phyloP scores from a whole-genome alignment of 306 rosid species.

The Luffa aegyptiaca region DNA sequence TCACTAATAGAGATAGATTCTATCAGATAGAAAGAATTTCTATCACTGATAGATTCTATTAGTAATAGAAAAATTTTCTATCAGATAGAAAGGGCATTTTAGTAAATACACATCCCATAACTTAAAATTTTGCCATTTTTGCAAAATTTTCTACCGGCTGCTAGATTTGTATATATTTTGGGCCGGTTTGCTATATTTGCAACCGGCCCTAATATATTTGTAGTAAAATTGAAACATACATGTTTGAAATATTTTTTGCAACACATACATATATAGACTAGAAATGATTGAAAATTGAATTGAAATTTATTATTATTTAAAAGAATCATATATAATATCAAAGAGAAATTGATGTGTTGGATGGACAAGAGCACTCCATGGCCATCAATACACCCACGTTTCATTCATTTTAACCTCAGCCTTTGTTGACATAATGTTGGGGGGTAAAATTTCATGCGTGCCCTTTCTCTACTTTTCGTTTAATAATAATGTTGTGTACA shows the following conservation, averaged over 20 bases:
- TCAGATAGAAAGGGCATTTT: no score
- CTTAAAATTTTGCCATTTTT: no score
- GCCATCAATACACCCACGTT: conserved; percentile 2
- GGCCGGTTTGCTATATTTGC: no score
- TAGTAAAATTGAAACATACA: not conserved
- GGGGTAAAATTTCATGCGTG: conserved; percentile 9
- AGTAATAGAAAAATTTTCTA: no score
- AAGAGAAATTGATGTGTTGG: not conserved
- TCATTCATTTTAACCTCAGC: conserved; percentile 9
- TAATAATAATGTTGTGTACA: not conserved
- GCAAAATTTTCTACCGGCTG: no score
- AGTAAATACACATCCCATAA: no score
- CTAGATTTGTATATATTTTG: no score
- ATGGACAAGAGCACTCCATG: conserved; percentile 5
- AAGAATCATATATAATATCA: not conserved
- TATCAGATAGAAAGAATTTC: no score
- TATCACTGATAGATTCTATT: no score
- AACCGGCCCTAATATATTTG: no score
- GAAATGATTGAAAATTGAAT: not conserved
- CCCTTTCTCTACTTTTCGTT: not conserved
- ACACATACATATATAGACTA: not conserved
- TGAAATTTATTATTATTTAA: not conserved
- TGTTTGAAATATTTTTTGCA: not conserved
- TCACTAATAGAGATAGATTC: no score
- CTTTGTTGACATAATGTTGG: conserved; percentile 9